These are phyloP conservation scores for Pelargonium fulgidum DNA, from an alignment of 441 rosid species.

Conservation along the genomic window DNA sequence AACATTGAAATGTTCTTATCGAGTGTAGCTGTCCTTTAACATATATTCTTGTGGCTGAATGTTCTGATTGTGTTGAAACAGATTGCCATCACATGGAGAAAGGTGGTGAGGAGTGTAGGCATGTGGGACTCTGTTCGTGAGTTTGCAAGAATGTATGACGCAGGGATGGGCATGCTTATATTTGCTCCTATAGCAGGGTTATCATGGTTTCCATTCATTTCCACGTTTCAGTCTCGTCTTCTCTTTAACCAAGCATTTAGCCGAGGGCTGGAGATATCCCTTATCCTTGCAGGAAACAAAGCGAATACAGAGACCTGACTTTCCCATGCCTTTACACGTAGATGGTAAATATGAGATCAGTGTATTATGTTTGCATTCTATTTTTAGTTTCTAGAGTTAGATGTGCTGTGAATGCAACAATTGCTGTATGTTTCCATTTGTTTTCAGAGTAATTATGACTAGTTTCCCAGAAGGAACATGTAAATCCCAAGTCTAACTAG, in stretches of 20 bases:
- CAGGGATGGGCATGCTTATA: slow-evolving; percentile 83
- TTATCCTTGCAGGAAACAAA: slow-evolving; percentile 96
- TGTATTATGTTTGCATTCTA: no score
- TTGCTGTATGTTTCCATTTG: no score
- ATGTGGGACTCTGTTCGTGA: slow-evolving; percentile 89
- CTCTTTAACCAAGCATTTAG: slow-evolving; percentile 98
- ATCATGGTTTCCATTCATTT: slow-evolving; percentile 95
- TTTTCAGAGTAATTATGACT: no score
- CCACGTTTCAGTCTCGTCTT: slow-evolving; percentile 99
- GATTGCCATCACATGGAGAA: slow-evolving; percentile 79
- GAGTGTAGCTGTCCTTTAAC: no score
- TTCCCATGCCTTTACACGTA: no score
- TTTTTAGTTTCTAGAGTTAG: no score
- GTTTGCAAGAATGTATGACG: slow-evolving; percentile 87
- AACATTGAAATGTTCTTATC: no score
- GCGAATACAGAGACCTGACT: slow-evolving; percentile 69
- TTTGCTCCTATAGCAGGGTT: slow-evolving; percentile 73
- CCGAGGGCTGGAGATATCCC: slow-evolving; percentile 96
- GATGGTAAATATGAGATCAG: no score
- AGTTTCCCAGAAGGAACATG: no score
- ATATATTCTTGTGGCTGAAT: no score
- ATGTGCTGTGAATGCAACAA: no score
- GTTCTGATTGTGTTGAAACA: slow-evolving; percentile 19
- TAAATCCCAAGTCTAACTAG: no score
- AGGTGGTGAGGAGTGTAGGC: slow-evolving; percentile 51